These are phyloP conservation scores for Fusarium udum DNA, from an alignment of 2,329 filamentous ascomycete genomes.

Conservation along the genomic window DNA sequence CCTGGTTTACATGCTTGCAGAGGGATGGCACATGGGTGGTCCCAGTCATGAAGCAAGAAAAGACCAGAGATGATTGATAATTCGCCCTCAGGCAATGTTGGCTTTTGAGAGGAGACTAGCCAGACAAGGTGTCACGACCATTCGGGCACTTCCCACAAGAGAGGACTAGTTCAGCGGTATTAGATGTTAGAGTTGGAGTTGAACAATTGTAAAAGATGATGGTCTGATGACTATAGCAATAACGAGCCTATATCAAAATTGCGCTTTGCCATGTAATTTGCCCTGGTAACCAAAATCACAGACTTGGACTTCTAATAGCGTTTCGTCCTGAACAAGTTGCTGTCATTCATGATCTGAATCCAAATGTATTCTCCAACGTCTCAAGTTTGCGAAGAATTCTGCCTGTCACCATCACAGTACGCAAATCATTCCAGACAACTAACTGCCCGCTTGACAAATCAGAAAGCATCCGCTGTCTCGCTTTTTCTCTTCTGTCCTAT, in stretches of 20 bases:
- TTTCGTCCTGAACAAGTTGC: background rate
- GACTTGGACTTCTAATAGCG: background rate
- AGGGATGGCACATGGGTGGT: background rate
- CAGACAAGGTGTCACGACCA: conserved; percentile 8
- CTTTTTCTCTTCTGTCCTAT: conserved; percentile 30
- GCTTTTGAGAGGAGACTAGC: conserved; percentile 4
- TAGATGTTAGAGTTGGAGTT: conserved; percentile 39
- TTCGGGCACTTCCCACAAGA: background rate
- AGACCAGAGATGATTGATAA: background rate
- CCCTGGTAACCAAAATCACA: background rate
- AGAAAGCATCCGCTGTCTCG: conserved; percentile 30
- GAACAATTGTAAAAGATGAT: conserved; percentile 35
- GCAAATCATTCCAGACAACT: background rate
- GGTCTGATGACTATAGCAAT: conserved; percentile 11
- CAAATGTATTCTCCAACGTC: background rate
- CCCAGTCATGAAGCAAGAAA: conserved; percentile 18
- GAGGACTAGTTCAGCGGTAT: conserved; percentile 7
- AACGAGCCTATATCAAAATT: background rate
- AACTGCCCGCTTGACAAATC: conserved; percentile 20
- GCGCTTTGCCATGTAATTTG: background rate
- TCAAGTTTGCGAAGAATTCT: background rate
- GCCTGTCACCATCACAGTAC: background rate
- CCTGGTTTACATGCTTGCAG: conserved; percentile 5
- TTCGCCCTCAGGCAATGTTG: background rate
- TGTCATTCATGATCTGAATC: background rate